Conservation (phyloP, 1,139 yeast genomes). For the Torulaspora globosa region DNA sequence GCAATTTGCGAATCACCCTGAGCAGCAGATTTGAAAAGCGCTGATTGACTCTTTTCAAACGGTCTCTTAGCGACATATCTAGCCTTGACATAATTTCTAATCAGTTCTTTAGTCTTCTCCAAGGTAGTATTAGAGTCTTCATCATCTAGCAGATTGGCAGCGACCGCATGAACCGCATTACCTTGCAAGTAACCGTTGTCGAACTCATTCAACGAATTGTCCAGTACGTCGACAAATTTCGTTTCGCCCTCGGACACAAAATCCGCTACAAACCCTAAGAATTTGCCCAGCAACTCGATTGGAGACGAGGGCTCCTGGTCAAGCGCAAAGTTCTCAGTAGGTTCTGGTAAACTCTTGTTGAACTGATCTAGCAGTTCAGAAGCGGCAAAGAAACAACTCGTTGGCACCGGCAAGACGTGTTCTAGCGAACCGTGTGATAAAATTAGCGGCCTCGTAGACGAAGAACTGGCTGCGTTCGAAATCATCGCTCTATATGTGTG, state of each 20-base stretch:
- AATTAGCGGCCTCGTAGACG: constrained; percentile 67
- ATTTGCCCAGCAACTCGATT: constrained; percentile 79
- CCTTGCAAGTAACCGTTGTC: constrained; percentile 70
- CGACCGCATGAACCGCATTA: constrained; percentile 85
- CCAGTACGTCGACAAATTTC: constrained; percentile 63
- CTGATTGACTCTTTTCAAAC: constrained; percentile 55
- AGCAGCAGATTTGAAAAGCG: constrained; percentile 59
- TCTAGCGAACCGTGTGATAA: constrained; percentile 83
- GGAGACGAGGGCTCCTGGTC: constrained; percentile 89
- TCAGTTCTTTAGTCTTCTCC: constrained; percentile 64
- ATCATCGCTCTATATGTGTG: constrained; percentile 1
- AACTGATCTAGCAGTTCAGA: constrained; percentile 89
- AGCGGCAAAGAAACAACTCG: constrained; percentile 70
- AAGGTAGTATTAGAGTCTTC: constrained; percentile 61
- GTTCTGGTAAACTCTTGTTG: constrained; percentile 67
- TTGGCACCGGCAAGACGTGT: constrained; percentile 82
- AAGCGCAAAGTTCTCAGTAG: constrained; percentile 78
- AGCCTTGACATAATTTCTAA: constrained; percentile 65
- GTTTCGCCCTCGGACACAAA: constrained; percentile 47
- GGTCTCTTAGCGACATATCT: constrained; percentile 49
- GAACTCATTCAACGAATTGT: constrained; percentile 72
- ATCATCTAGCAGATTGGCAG: constrained; percentile 56
- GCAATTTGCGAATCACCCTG: constrained; percentile 56
- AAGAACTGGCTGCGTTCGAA: constrained; percentile 1
- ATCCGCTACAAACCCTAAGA: constrained; percentile 73